Conservation (phyloP, 202 grass and related monocot species). For the Dendrocalamus latiflorus region DNA sequence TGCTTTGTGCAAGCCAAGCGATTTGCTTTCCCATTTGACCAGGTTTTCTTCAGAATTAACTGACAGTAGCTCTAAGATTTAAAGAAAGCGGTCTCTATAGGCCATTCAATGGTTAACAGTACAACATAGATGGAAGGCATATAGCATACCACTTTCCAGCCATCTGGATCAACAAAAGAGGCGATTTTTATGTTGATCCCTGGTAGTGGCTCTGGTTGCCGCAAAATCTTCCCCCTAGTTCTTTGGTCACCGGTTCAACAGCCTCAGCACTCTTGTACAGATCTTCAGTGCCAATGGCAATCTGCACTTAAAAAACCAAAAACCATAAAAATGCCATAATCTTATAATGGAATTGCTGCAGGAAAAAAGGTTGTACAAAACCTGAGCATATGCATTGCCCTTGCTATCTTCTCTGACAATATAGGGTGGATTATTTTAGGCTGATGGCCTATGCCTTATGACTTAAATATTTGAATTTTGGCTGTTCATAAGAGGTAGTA, state of each 20-base stretch:
- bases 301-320: conserved; percentile 18
- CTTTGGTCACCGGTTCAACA: conserved; percentile 66
- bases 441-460: too few species aligned
- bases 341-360: neutral
- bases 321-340: conserved; percentile 16
- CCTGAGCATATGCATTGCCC: conserved; percentile 98
- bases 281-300: conserved; percentile 94
- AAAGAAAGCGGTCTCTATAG: neutral
- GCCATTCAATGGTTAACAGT: neutral
- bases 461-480: too few species aligned
- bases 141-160: conserved; percentile 99
- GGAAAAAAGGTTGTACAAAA: conserved; percentile 10
- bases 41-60: neutral
- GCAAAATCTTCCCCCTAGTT: conserved; percentile 82
- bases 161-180: conserved; percentile 97
- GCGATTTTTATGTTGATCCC: conserved; percentile 86
- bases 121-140: conserved; percentile 1
- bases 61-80: neutral
- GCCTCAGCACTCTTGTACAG: conserved; percentile 84
- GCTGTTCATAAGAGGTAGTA: too few species aligned
- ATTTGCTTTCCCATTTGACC: neutral
- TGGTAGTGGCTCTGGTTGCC: conserved; percentile 77
- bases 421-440: too few species aligned
- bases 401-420: conserved; percentile 83
- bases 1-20: neutral